Percentiles rank a stretch among this genome's conserved stretches.
These are phyloP conservation scores for Soucietia sequanensis DNA, from an alignment of 805 yeast species.

Conservation along the genomic window DNA sequence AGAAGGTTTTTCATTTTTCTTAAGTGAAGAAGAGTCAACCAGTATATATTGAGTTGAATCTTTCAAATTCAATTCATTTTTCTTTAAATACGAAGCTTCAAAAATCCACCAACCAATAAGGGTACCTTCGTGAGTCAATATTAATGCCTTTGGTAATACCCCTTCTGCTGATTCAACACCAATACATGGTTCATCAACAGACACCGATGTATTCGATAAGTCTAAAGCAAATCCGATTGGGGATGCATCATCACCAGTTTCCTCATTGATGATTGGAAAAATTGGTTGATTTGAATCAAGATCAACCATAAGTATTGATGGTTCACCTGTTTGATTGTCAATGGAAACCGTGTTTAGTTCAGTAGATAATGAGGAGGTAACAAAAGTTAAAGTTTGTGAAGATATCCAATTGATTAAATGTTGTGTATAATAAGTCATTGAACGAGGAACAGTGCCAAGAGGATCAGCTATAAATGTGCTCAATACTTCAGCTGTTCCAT, in stretches of 20 bases:
- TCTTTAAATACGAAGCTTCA: slow-evolving; percentile 50
- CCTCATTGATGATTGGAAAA: slow-evolving; percentile 62
- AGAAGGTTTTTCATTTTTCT: too few species aligned
- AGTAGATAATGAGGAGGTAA: slow-evolving; percentile 63
- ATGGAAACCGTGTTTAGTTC: slow-evolving; percentile 48
- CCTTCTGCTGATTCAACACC: slow-evolving; percentile 59
- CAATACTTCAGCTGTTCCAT: slow-evolving; percentile 11
- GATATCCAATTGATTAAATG: slow-evolving; percentile 42
- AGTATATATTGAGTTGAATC: not conserved
- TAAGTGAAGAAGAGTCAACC: too few species aligned
- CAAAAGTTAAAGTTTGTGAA: slow-evolving; percentile 27
- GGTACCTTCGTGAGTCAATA: slow-evolving; percentile 61
- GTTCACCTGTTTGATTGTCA: slow-evolving; percentile 7
- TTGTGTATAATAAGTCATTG: slow-evolving; percentile 44
- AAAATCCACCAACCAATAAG: slow-evolving; percentile 65
- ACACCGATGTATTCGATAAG: slow-evolving; percentile 37
- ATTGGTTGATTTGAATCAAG: slow-evolving; percentile 1
- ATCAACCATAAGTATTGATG: not conserved
- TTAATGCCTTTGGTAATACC: slow-evolving; percentile 60
- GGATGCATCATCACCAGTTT: slow-evolving; percentile 63
- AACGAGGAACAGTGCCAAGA: slow-evolving; percentile 49
- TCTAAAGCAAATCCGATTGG: slow-evolving; percentile 73
- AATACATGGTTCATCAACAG: slow-evolving; percentile 52
- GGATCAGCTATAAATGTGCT: slow-evolving; percentile 52
- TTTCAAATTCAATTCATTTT: not conserved